Conservation (phyloP, 2,329 filamentous ascomycete genomes). For the Sclerotinia glacialis region DNA sequence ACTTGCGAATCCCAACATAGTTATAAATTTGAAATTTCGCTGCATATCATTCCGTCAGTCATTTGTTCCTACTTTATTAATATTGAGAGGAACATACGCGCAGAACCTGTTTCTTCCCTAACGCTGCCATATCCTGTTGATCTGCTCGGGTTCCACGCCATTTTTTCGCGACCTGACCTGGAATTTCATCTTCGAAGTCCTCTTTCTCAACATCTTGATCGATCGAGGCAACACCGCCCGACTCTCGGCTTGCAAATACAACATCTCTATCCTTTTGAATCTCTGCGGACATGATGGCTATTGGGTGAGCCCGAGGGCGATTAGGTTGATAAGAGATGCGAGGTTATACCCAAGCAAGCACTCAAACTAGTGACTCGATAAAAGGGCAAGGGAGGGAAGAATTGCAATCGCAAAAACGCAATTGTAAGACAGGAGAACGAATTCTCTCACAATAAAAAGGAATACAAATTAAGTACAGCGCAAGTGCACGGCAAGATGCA, state of each 20-base stretch:
- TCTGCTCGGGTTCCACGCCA: slow-evolving; percentile 25
- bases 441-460: background rate
- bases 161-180: slow-evolving; percentile 10
- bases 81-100: slow-evolving; percentile 17
- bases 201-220: slow-evolving; percentile 27
- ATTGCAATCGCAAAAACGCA: background rate
- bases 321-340: background rate
- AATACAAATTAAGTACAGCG: background rate
- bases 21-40: slow-evolving; percentile 43
- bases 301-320: background rate
- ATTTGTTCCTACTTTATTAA: background rate
- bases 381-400: background rate
- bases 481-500: background rate
- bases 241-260: slow-evolving; percentile 2
- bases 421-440: background rate
- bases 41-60: slow-evolving; percentile 21
- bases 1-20: slow-evolving; percentile 44
- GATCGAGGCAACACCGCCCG: background rate
- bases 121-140: slow-evolving; percentile 22
- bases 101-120: slow-evolving; percentile 27
- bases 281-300: background rate
- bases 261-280: slow-evolving; percentile 6
- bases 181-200: slow-evolving; percentile 15
- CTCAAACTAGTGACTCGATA: background rate
- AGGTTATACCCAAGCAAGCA: background rate